A percentile compares a stretch with the other conserved stretches of the same genome.
phyloP scores from a whole-genome alignment of 2,329 filamentous ascomycete species.

The Penicillium sp. region DNA sequence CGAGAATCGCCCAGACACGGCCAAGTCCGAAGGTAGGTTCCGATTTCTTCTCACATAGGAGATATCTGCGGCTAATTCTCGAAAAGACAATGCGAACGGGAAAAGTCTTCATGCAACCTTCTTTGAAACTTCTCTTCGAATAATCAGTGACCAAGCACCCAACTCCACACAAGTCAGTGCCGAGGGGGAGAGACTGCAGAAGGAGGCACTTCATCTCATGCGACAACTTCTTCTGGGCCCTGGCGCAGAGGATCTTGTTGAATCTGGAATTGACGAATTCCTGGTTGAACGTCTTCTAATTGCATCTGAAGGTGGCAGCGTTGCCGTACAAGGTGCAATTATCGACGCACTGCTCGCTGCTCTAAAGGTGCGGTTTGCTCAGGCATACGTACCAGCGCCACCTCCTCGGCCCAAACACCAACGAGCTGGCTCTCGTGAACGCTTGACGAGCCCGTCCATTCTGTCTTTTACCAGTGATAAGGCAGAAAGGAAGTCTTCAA shows the following conservation, averaged over 20 bases:
- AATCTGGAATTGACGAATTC: slow-evolving; percentile 60
- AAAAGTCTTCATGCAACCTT: slow-evolving; percentile 34
- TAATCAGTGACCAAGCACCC: slow-evolving; percentile 24
- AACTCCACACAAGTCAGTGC: slow-evolving; percentile 36
- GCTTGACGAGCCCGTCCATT: slow-evolving; percentile 39
- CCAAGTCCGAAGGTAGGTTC: slow-evolving; percentile 48
- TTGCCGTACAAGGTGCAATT: slow-evolving; percentile 69
- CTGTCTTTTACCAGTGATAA: slow-evolving; percentile 46
- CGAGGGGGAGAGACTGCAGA: slow-evolving; percentile 63
- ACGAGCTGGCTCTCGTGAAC: slow-evolving; percentile 39
- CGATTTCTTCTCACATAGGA: neutral
- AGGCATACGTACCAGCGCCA: slow-evolving; percentile 33
- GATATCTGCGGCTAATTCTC: slow-evolving; percentile 4
- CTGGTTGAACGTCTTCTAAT: slow-evolving; percentile 65
- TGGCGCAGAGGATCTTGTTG: slow-evolving; percentile 36
- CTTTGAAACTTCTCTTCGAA: slow-evolving; percentile 30
- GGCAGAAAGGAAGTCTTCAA: slow-evolving; percentile 34
- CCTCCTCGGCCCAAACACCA: slow-evolving; percentile 32
- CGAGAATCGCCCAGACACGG: slow-evolving; percentile 44
- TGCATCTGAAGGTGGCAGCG: slow-evolving; percentile 57
- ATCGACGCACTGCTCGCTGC: slow-evolving; percentile 73
- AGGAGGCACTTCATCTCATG: slow-evolving; percentile 64
- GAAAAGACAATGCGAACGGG: slow-evolving; percentile 24
- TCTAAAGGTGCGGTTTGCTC: slow-evolving; percentile 57
- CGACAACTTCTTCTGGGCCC: slow-evolving; percentile 44